Percentiles rank a stretch among this genome's conserved stretches.
These are phyloP conservation scores for Vitis amurensis DNA, from an alignment of 164 flowering plant genomes.

Conservation along the genomic window DNA sequence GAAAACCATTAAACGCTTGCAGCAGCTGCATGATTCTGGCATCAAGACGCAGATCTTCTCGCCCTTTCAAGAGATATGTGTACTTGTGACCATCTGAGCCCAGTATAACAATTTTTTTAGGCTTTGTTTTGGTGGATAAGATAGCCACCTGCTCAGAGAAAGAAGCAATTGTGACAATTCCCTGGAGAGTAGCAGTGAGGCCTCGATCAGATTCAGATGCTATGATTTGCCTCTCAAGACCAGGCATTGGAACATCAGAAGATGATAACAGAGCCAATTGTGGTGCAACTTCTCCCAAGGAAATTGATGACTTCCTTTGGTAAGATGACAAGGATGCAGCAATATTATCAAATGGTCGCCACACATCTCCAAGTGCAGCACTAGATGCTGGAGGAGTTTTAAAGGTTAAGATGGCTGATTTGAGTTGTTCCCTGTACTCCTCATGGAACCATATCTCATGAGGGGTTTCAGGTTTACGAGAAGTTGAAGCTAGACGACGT, in stretches of 20 bases:
- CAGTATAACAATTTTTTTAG: conserved; percentile 76
- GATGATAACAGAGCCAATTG: conserved; percentile 68
- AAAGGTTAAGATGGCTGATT: conserved; percentile 69
- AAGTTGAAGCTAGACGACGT: conserved; percentile 91
- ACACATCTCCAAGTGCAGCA: conserved; percentile 80
- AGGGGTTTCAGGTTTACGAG: conserved; percentile 90
- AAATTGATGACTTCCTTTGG: conserved; percentile 82
- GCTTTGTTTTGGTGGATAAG: conserved; percentile 91
- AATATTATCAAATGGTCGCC: conserved; percentile 86
- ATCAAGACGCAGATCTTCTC: conserved; percentile 98
- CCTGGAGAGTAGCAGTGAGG: conserved; percentile 38
- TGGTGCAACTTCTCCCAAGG: conserved; percentile 86
- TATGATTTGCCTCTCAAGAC: conserved; percentile 77
- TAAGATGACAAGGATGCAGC: conserved; percentile 80
- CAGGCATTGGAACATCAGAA: conserved; percentile 97
- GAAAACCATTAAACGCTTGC: conserved; percentile 82
- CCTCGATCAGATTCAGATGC: conserved; percentile 49
- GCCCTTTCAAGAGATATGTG: conserved; percentile 90
- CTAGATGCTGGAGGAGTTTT: conserved; percentile 80
- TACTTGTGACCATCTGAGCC: conserved; percentile 93
- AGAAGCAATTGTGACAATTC: conserved; percentile 81
- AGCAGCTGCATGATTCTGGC: conserved; percentile 97
- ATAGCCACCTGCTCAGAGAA: conserved; percentile 73
- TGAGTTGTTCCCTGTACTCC: conserved; percentile 70
- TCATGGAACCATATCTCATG: conserved; percentile 88